A percentile compares a stretch with the other conserved stretches of the same genome.
Evolutionary conservation across 768 basidiomycete species (phyloP).

Genomic region (Suillus alpinus): DNA sequence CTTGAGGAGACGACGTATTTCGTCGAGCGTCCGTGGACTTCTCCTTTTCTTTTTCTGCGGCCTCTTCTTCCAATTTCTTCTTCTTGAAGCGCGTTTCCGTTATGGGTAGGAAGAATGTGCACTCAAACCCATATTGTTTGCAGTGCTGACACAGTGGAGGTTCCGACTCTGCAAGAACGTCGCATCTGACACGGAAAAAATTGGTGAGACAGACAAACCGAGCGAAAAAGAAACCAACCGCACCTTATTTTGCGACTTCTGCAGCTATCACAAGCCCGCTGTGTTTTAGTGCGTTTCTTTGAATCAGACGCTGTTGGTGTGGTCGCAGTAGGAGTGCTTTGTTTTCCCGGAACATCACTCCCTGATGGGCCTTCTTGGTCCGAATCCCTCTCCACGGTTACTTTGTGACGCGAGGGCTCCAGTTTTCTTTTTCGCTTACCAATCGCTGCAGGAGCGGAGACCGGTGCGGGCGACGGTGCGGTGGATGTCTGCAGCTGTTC

Average conservation of each 20-base stretch:
- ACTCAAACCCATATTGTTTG: conserved; percentile 90
- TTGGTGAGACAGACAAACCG: conserved; percentile 1
- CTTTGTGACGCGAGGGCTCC: conserved; percentile 35
- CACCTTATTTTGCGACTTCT: conserved; percentile 85
- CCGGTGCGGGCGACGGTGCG: conserved; percentile 31
- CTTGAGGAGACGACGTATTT: conserved; percentile 43
- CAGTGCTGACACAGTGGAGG: conserved; percentile 90
- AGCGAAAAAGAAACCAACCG: conserved; percentile 15
- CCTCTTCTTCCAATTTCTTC: conserved; percentile 79
- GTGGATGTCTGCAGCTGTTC: conserved; percentile 32
- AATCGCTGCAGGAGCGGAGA: conserved; percentile 28
- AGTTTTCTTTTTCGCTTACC: conserved; percentile 68
- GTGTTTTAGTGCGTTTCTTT: conserved; percentile 91
- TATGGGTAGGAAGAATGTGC: conserved; percentile 97
- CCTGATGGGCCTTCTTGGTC: conserved; percentile 63
- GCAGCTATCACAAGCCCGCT: conserved; percentile 90
- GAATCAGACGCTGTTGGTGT: conserved; percentile 44
- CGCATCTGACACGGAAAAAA: conserved; percentile 51
- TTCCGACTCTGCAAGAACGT: conserved; percentile 75
- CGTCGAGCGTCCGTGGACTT: conserved; percentile 25
- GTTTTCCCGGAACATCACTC: conserved; percentile 39
- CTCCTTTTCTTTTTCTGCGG: conserved; percentile 38
- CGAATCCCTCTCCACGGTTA: conserved; percentile 44
- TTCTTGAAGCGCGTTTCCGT: conserved; percentile 99
- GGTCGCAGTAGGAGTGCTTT: conserved; percentile 26